Evolutionary conservation across 176 grass and related monocot species (phyloP).

Genomic region (Musa schizocarpa): DNA sequence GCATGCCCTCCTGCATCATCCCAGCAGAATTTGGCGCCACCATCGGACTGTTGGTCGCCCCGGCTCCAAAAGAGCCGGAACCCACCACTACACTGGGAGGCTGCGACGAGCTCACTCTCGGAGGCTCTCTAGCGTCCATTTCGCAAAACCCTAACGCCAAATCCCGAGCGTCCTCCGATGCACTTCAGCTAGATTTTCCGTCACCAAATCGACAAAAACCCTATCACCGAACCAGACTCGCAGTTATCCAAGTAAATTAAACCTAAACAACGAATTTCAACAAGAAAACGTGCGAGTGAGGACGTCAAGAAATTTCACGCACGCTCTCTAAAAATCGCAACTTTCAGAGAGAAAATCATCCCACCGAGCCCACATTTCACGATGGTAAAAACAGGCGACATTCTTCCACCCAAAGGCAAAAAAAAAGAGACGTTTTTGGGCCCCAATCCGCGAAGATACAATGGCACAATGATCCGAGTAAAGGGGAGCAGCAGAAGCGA

Average conservation of each 20-base stretch:
- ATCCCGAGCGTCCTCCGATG: background rate
- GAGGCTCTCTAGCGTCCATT: constrained; percentile 15
- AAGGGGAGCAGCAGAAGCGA: no score
- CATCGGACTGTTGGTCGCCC: background rate
- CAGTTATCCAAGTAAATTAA: background rate
- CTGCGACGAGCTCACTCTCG: constrained; percentile 8
- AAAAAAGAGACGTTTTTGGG: background rate
- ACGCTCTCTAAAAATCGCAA: background rate
- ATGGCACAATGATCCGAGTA: background rate
- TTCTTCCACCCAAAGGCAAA: background rate
- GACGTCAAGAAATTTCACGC: background rate
- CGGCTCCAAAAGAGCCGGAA: background rate
- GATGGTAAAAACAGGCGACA: background rate
- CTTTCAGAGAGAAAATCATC: background rate
- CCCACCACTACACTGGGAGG: constrained; percentile 7
- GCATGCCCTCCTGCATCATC: constrained; percentile 12
- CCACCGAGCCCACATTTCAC: background rate
- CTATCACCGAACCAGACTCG: background rate
- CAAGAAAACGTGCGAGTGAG: background rate
- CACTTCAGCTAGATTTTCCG: background rate
- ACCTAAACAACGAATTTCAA: background rate
- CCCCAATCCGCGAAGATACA: background rate
- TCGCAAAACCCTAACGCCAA: background rate
- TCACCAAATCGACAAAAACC: no score
- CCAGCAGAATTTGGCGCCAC: constrained; percentile 4